Evolutionary conservation across 768 basidiomycete species (phyloP).

Genomic region (Cystobasidium ongulense): DNA sequence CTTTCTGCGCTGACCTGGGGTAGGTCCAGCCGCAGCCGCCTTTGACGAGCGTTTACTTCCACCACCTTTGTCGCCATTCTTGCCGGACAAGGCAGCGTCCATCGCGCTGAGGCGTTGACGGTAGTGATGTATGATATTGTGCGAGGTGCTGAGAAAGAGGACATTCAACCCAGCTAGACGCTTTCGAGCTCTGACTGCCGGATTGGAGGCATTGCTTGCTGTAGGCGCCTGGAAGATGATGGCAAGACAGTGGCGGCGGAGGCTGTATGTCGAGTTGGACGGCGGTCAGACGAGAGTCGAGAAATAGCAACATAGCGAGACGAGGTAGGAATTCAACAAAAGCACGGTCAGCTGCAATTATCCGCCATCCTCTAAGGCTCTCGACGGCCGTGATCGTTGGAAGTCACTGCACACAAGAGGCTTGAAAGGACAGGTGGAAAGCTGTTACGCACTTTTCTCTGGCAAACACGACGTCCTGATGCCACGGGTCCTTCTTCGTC

Average conservation of each 20-base stretch:
- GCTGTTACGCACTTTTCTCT: conserved; percentile 25
- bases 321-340: too few species aligned
- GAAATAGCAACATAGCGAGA: not conserved
- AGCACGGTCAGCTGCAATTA: too few species aligned
- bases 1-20: conserved; percentile 68
- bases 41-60: not conserved
- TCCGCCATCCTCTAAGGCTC: too few species aligned
- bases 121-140: conserved; percentile 72
- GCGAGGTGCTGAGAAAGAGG: conserved; percentile 88
- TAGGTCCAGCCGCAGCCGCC: conserved; percentile 1
- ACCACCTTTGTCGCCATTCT: not conserved
- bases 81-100: conserved; percentile 47
- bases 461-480: conserved; percentile 27
- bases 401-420: not conserved
- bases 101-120: conserved; percentile 64
- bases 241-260: conserved; percentile 24
- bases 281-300: not conserved
- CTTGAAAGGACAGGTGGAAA: not conserved
- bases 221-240: conserved; percentile 16
- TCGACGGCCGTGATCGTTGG: not conserved
- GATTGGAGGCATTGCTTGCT: not conserved
- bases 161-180: conserved; percentile 51
- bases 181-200: not conserved
- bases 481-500: conserved; percentile 25
- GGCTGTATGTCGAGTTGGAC: not conserved